Percentiles rank a stretch among this genome's conserved stretches.
Evolutionary conservation across 768 basidiomycete genomes (phyloP).

Genomic region (Russula sp.): DNA sequence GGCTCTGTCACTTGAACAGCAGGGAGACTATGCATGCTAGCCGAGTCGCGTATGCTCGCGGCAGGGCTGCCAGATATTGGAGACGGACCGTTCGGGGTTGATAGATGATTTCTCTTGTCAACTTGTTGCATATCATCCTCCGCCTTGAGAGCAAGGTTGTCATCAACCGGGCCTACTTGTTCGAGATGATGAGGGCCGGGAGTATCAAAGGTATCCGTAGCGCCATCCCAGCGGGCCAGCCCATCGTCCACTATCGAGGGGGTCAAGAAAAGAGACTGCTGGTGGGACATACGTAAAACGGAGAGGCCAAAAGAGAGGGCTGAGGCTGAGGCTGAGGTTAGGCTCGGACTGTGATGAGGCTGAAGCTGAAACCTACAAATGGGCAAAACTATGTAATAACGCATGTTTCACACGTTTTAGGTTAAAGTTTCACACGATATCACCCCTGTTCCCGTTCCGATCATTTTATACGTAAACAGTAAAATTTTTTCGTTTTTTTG

Average conservation of each 20-base stretch:
- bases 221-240: slow-evolving; percentile 16
- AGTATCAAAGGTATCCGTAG: slow-evolving; percentile 3
- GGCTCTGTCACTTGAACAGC: slow-evolving; percentile 44
- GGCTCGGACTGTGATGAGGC: too few relatives aligned
- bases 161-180: slow-evolving; percentile 18
- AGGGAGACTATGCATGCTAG: slow-evolving; percentile 58
- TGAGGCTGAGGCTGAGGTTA: not conserved
- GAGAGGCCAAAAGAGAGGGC: not conserved
- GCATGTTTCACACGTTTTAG: not conserved
- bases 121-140: slow-evolving; percentile 19
- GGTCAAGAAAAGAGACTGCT: slow-evolving; percentile 18
- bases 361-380: not conserved
- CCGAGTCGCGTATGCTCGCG: slow-evolving; percentile 41
- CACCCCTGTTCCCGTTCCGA: not conserved
- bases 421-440: slow-evolving; percentile 12
- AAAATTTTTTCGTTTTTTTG: not conserved
- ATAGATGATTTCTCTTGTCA: slow-evolving; percentile 16
- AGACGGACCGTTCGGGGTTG: slow-evolving; percentile 33
- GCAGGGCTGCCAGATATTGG: slow-evolving; percentile 33
- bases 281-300: slow-evolving; percentile 15
- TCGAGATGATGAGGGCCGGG: slow-evolving; percentile 11
- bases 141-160: slow-evolving; percentile 25
- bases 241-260: slow-evolving; percentile 40
- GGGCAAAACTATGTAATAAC: not conserved
- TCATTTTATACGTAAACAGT: not conserved